Evolutionary conservation across 1,139 yeast genomes (phyloP).

Genomic region (Suzukiozyma palmioleophila): DNA sequence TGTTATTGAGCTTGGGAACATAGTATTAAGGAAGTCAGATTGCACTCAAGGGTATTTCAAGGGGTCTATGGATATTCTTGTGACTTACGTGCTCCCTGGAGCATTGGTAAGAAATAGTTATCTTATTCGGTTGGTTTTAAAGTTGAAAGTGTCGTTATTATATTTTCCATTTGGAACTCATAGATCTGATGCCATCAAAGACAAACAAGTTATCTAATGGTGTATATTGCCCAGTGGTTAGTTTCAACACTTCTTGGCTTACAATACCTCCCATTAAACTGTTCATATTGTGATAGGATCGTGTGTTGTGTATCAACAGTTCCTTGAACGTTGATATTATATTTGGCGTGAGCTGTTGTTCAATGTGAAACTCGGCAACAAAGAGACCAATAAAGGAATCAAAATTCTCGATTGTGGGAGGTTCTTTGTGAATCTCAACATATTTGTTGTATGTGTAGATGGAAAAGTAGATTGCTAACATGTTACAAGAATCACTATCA

Average conservation of each 20-base stretch:
- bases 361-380: conserved; percentile 10
- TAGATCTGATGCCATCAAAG: conserved; percentile 62
- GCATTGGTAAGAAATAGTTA: no score
- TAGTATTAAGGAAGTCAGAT: no score
- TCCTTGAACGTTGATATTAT: conserved; percentile 21
- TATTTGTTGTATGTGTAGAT: conserved; percentile 28
- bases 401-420: conserved; percentile 20
- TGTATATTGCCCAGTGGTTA: conserved; percentile 67
- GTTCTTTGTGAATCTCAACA: conserved; percentile 12
- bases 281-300: conserved; percentile 29
- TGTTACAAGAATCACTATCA: conserved; percentile 16
- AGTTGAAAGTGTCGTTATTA: conserved; percentile 6
- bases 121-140: no score
- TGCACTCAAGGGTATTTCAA: no score
- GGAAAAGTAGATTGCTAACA: conserved; percentile 32
- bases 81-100: no score
- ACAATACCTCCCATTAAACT: conserved; percentile 72
- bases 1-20: no score
- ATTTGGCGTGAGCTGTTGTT: conserved; percentile 11
- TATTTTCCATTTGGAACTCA: conserved; percentile 48
- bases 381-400: conserved; percentile 17
- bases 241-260: conserved; percentile 67
- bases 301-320: conserved; percentile 25
- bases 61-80: no score
- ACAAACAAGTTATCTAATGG: conserved; percentile 65